Evolutionary conservation across 2,329 filamentous ascomycete genomes (phyloP), one percentile per base, ranked within the genome.

Genomic region (Fusarium tricinctum): DNA sequence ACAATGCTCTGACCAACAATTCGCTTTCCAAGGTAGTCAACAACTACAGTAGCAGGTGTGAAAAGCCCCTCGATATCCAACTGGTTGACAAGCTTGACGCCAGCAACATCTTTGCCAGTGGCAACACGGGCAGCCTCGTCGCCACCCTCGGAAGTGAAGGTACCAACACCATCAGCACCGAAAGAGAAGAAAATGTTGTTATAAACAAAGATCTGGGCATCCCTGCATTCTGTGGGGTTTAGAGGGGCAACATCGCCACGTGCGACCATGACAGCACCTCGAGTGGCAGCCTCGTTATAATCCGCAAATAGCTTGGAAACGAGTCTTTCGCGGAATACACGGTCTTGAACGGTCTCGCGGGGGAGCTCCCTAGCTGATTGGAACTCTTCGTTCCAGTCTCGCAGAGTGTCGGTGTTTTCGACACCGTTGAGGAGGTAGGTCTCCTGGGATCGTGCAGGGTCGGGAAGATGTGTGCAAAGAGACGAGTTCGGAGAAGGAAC

Each of bases 101-200:
- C 96, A 68, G 93, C 88, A 46, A 98, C 94, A 75, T 99, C 96
- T 82, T 99, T 99, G 68, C 94, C 95, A 7, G 97, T 97, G 26
- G 97, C 96, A 58, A 98, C 93, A 61, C 95, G 89, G 15, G 96
- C 96, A 69, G 96, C 96, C 81, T 99, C 96, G 71, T 99, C 95
- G 20, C 96, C 96, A 70, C 96, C 96, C 81, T 99, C 96, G 5
- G 92, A 94, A 13, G 94, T 94, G 79, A 99, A 99, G 17, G 96
- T 99, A 43, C 96, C 95, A 45, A 98, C 96, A 52, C 96, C 97
- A 78, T 99, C 96, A 44, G 96, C 95, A 66, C 96, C 96, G 73
- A 97, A 98, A 1, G 96, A 98, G 84, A 97, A 99, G 84, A 99
- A 99, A 71, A 99, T 94, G 81, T 99, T 99, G 85, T 98, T 98